Percentiles rank a stretch among this genome's conserved stretches.
These are phyloP conservation scores for Fusarium incarnatum DNA, from an alignment of 2,329 filamentous ascomycete species.

Conservation along the genomic window DNA sequence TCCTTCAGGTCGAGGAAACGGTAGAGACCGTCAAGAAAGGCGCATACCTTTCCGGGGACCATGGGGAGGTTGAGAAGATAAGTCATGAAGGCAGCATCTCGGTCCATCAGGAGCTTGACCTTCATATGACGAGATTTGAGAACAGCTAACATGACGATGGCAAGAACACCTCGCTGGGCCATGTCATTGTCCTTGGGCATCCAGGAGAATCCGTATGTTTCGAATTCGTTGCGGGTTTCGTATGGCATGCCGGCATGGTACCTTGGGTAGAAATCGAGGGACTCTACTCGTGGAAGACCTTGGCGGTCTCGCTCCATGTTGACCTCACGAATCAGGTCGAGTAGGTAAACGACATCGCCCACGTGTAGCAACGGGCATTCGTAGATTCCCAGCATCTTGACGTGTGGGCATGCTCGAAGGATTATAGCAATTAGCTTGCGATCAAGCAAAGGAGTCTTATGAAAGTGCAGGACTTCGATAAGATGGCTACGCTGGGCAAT, in stretches of 20 bases:
- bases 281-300: constrained; percentile 31
- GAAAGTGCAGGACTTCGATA: constrained; percentile 48
- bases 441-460: constrained; percentile 50
- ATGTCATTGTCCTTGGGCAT: constrained; percentile 37
- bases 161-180: constrained; percentile 51
- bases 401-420: constrained; percentile 48
- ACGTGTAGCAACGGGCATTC: constrained; percentile 53
- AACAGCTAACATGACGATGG: constrained; percentile 51
- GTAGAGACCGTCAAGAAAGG: constrained; percentile 51
- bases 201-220: constrained; percentile 51
- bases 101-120: constrained; percentile 48
- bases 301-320: constrained; percentile 42
- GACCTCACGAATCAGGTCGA: constrained; percentile 54
- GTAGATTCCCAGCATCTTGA: constrained; percentile 53
- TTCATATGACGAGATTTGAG: constrained; percentile 50
- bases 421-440: constrained; percentile 52
- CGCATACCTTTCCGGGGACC: constrained; percentile 44
- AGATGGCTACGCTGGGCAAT: constrained; percentile 33
- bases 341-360: constrained; percentile 50
- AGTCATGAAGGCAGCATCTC: constrained; percentile 46
- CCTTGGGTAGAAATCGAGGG: constrained; percentile 52
- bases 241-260: constrained; percentile 48
- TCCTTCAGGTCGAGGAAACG: constrained; percentile 45
- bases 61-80: constrained; percentile 49
- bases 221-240: neutral